Evolutionary conservation across 495 filamentous ascomycete genomes (phyloP).

Genomic region (Podospora australis): DNA sequence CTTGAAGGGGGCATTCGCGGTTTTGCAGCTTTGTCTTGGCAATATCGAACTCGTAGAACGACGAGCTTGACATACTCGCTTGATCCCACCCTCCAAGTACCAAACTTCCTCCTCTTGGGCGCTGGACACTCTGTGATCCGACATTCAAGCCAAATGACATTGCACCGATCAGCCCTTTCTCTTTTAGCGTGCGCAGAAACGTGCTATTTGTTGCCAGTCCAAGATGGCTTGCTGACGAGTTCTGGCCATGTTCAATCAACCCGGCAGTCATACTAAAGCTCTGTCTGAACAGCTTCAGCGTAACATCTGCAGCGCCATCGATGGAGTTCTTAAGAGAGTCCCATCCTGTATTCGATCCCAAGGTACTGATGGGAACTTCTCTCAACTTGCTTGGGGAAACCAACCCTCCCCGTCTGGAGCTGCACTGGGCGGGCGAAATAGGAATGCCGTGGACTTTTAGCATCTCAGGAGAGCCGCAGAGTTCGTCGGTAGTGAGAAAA

Average conservation of each 20-base stretch:
- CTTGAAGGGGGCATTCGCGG: conserved; percentile 14
- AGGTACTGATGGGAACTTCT: neutral
- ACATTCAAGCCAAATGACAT: conserved; percentile 14
- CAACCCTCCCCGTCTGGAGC: conserved; percentile 10
- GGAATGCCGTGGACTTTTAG: conserved; percentile 1
- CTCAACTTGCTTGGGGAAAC: neutral
- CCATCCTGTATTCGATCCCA: conserved; percentile 10
- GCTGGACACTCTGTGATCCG: conserved; percentile 12
- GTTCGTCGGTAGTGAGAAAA: conserved; percentile 1
- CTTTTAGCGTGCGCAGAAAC: conserved; percentile 6
- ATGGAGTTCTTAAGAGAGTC: conserved; percentile 3
- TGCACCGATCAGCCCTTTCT: conserved; percentile 6
- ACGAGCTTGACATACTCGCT: conserved; percentile 7
- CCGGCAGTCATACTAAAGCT: conserved; percentile 2
- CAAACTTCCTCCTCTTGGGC: conserved; percentile 11
- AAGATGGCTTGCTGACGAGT: conserved; percentile 11
- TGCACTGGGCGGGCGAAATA: conserved; percentile 6
- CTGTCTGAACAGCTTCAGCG: conserved; percentile 5
- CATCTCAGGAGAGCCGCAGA: conserved; percentile 7
- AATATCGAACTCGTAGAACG: conserved; percentile 7
- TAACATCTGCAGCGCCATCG: neutral
- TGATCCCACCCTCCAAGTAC: conserved; percentile 14
- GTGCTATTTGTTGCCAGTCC: conserved; percentile 8
- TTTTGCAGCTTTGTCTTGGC: neutral
- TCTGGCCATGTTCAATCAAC: conserved; percentile 10